A percentile compares a stretch with the other conserved stretches of the same genome.
Conservation (phyloP, 2,329 filamentous ascomycete species). For the Alternaria triticina region DNA sequence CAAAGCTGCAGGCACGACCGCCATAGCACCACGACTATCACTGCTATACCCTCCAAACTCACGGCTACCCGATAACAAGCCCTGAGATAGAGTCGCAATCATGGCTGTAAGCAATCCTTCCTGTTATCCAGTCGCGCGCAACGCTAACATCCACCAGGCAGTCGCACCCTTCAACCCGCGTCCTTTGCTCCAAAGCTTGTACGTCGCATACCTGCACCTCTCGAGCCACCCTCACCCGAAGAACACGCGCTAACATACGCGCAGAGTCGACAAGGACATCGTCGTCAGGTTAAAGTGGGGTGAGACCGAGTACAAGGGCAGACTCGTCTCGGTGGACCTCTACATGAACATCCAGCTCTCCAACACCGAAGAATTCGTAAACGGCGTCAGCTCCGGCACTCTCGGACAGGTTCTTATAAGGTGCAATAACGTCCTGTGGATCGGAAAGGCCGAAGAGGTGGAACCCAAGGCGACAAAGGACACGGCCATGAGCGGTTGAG, state of each 20-base stretch:
- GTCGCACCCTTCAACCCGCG: slow-evolving; percentile 94
- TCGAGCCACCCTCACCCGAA: too few species aligned
- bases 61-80: neutral
- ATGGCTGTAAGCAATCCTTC: slow-evolving; percentile 46
- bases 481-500: slow-evolving; percentile 50
- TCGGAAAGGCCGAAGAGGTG: slow-evolving; percentile 63
- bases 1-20: slow-evolving; percentile 18
- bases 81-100: slow-evolving; percentile 23
- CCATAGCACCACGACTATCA: neutral
- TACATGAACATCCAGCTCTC: slow-evolving; percentile 99
- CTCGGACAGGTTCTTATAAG: slow-evolving; percentile 92
- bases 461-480: slow-evolving; percentile 52
- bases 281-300: slow-evolving; percentile 97
- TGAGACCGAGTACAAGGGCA: slow-evolving; percentile 95
- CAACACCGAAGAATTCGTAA: slow-evolving; percentile 89
- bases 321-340: slow-evolving; percentile 89
- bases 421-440: slow-evolving; percentile 99
- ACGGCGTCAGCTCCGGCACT: slow-evolving; percentile 81
- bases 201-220: slow-evolving; percentile 51
- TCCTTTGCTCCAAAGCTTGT: slow-evolving; percentile 93
- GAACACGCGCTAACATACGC: slow-evolving; percentile 13
- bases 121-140: neutral
- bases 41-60: slow-evolving; percentile 1
- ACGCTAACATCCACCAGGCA: slow-evolving; percentile 30
- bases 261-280: slow-evolving; percentile 85